A percentile compares a stretch with the other conserved stretches of the same genome.
Conservation (phyloP, 2,329 filamentous ascomycete species). For the Pyrenophora seminiperda region DNA sequence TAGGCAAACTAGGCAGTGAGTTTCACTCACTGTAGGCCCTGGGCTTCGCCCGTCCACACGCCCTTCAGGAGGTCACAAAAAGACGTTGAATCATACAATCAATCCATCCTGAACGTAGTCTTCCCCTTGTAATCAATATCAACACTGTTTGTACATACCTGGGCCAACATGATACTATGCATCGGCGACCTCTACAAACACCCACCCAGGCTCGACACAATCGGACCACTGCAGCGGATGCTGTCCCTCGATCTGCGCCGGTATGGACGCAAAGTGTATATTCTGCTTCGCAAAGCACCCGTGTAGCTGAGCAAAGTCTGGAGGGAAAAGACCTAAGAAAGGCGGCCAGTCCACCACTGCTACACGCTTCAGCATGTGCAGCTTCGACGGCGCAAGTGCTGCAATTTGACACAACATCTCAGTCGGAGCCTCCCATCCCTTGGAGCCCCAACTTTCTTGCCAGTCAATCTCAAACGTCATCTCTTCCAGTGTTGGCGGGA, state of each 20-base stretch:
- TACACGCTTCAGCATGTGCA: slow-evolving; percentile 4
- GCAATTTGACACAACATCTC: slow-evolving; percentile 8
- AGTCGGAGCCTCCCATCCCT: slow-evolving; percentile 12
- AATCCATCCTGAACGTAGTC: too few relatives aligned
- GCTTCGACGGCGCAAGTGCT: background rate
- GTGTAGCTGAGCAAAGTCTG: slow-evolving; percentile 8
- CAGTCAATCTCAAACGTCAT: slow-evolving; percentile 12
- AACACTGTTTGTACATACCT: too few relatives aligned
- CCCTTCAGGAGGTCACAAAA: too few relatives aligned
- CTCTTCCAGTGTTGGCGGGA: slow-evolving; percentile 9
- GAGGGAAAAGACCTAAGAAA: slow-evolving; percentile 6
- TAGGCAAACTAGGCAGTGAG: too few relatives aligned
- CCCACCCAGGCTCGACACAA: slow-evolving; percentile 10
- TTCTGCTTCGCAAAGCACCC: slow-evolving; percentile 3
- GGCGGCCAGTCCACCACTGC: slow-evolving; percentile 11
- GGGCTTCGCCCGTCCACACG: too few relatives aligned
- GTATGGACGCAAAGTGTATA: slow-evolving; percentile 7
- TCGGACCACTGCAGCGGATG: slow-evolving; percentile 8
- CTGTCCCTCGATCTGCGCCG: slow-evolving; percentile 3
- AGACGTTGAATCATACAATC: too few relatives aligned
- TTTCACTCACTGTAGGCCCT: too few relatives aligned
- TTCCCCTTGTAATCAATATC: too few relatives aligned
- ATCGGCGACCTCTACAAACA: slow-evolving; percentile 7
- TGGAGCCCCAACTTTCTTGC: slow-evolving; percentile 12
- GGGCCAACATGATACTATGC: background rate